A percentile compares a stretch with the other conserved stretches of the same genome.
phyloP scores from a whole-genome alignment of 108 stramenopile species.

The Mayamaea pseudoterrestris region DNA sequence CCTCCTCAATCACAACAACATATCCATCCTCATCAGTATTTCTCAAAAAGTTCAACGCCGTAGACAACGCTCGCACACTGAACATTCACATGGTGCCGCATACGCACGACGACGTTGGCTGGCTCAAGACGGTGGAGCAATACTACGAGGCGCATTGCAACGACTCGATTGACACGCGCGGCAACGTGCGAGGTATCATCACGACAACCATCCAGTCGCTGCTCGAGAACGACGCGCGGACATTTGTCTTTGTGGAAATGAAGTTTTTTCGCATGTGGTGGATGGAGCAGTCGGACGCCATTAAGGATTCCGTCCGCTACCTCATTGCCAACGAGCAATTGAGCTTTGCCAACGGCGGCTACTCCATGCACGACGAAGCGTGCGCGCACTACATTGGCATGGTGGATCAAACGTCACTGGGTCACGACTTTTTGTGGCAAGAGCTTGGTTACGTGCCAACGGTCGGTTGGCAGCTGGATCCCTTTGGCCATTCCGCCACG shows the following conservation, averaged over 20 bases:
- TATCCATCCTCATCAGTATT: too few relatives aligned
- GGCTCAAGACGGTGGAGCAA: conserved; percentile 94
- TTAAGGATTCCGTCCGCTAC: conserved; percentile 27
- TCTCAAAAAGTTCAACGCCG: neutral
- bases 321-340: conserved; percentile 67
- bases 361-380: conserved; percentile 99
- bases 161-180: conserved; percentile 61
- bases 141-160: conserved; percentile 80
- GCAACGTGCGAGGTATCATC: conserved; percentile 67
- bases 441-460: conserved; percentile 80
- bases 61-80: conserved; percentile 13
- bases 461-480: conserved; percentile 95
- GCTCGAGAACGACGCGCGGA: conserved; percentile 55
- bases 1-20: too few relatives aligned
- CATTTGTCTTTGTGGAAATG: conserved; percentile 89
- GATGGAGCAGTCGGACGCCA: conserved; percentile 39
- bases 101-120: conserved; percentile 89
- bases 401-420: conserved; percentile 95
- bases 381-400: conserved; percentile 86
- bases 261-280: conserved; percentile 95
- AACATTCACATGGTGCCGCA: conserved; percentile 86
- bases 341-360: conserved; percentile 90
- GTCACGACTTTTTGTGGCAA: conserved; percentile 69
- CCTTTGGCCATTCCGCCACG: conserved; percentile 92
- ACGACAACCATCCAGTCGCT: conserved; percentile 60